Evolutionary conservation across 345 rosid species (phyloP), one percentile per base, ranked within the genome.

Genomic region (Hypericum androsaemum): DNA sequence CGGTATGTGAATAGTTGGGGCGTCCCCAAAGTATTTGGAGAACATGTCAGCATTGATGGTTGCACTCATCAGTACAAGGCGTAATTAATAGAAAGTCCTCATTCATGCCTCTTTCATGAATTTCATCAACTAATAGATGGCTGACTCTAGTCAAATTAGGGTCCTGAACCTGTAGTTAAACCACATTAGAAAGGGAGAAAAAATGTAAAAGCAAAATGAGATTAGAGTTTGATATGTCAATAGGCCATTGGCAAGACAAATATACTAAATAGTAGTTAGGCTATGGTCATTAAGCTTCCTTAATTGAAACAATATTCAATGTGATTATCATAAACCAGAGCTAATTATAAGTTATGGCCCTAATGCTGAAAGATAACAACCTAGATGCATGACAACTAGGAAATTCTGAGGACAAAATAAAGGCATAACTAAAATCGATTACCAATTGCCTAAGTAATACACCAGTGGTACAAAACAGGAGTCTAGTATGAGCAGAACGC

Each of bases 21-120:
- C 78, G 62, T 77, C 80, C 44, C 77, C 84, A 63, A 87, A 90
- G 64, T 87, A 80, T 57, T 78, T 78, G 56, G 98, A 90, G 77
- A 90, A 90, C 75, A 90, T 63, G 57, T 81, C 85, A 16, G 98
- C 98, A 69, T 87, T 90, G 57, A 90, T 82, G 35, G 98, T 87
- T 41, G 98, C 96, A 66, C 98, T 90, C 96, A 87, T 90, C 63
- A 90, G 65, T 74, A 84, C 69, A 64, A 90, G 77, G 45, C 83
- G 88, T 49, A 64, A 90, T 90, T 52, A 87, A 62, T 13, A 90
- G 74, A 61, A 90, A 90, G 77, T 90, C 96, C 62, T 90, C 98
- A 60, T 90, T 82, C 82, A 90, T 82, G 74, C 98, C 98, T 74
- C 98, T 80, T 72, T 90, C 98, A 59, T 87, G 96, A 69, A 87